phyloP scores from a whole-genome alignment of 2,329 filamentous ascomycete species.

The Calonectria crousiana region DNA sequence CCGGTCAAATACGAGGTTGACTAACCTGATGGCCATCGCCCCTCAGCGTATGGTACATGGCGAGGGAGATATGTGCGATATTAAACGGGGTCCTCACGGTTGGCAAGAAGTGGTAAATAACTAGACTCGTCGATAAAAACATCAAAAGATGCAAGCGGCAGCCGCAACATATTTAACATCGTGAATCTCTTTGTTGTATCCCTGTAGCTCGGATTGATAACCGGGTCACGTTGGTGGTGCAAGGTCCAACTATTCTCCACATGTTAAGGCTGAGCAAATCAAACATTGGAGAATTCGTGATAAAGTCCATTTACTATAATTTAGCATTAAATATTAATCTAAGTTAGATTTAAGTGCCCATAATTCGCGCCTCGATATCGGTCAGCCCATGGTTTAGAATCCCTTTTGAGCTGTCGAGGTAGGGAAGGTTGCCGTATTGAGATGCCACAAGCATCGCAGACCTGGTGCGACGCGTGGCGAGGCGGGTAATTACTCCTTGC shows the following conservation, averaged over 20 bases:
- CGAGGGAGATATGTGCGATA: background rate
- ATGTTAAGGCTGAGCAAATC: background rate
- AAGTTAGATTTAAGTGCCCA: background rate
- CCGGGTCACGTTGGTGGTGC: background rate
- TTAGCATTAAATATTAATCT: background rate
- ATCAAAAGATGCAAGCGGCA: background rate
- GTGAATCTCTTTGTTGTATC: background rate
- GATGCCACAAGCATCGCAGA: background rate
- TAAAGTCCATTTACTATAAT: background rate
- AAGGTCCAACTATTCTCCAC: background rate
- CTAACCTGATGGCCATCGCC: background rate
- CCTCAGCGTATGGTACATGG: background rate
- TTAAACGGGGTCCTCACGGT: background rate
- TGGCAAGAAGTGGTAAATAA: background rate
- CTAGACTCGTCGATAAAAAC: background rate
- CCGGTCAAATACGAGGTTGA: background rate
- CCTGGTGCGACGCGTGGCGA: background rate
- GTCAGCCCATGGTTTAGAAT: background rate
- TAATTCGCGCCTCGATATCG: background rate
- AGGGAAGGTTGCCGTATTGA: background rate
- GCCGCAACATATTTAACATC: background rate
- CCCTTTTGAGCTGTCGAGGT: background rate
- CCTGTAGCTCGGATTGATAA: background rate
- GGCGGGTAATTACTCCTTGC: background rate
- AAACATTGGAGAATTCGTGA: background rate